Base-by-base conservation (phyloP, 805 yeast genomes). In the Kazachstania psychrophila region DNA sequence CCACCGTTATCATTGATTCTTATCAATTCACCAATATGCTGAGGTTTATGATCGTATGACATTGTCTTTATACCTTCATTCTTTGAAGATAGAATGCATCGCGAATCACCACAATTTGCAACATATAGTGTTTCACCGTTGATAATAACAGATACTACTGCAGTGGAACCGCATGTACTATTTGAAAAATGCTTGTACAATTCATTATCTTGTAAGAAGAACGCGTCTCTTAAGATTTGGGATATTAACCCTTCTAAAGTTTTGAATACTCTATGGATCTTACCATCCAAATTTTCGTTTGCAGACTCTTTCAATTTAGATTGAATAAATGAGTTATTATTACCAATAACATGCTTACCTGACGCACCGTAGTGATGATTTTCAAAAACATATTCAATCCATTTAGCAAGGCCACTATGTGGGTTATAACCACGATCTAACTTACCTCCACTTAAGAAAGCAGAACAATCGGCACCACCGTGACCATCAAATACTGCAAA, bases 1-100 rank as follows among this genome's bases (percentile, higher is more conserved):
- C 96, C 97, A 39, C 97, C 96, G 19, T 95, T 95, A 37, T 88
- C 86, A 47, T 79, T 77, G 41, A 89, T 89, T 54, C 98, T 69
- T 28, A 92, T 77, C 58, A 81, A 72, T 61, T 89, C 98, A 36
- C 96, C 96, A 58, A 85, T 94, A 56, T 89, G 87, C 30, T 83
- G 82, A 16, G 98, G 97, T 65, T 89, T 89, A 65, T 89, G 98
- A 61, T 81, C 89, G 51, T 68, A 79, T 6, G 85, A 77, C 44
- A 80, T 46, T 4, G 65, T 69, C 54, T 81, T 81, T 7, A 79
- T 63, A 1, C 85, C 86, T 26, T 62, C 51, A 14, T 66, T 51
- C 29, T 58, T 56, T 10, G 78, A 68, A 0, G 67, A 58, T 31
- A 78, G 47, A 6, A 81, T 70, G 41, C 81, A 70, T 41, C 94